These are phyloP conservation scores for Ceriops tagal DNA, from an alignment of 345 rosid genomes.

Conservation along the genomic window DNA sequence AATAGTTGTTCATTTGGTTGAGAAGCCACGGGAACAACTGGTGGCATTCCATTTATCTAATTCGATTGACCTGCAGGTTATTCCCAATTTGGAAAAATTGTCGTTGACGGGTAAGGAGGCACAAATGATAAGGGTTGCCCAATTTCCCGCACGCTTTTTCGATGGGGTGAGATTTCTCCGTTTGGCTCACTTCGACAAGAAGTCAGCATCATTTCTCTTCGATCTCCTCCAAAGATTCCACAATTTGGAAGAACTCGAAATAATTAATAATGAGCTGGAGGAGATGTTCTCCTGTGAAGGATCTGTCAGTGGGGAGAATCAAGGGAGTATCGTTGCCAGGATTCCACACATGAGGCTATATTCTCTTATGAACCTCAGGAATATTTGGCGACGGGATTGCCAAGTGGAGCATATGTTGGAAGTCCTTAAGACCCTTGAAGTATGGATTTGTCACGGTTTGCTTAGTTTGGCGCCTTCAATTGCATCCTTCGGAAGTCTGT, in stretches of 20 bases:
- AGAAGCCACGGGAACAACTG: no score
- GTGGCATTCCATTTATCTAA: no score
- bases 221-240: background rate
- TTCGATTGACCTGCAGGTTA: conserved; percentile 8
- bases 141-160: background rate
- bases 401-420: background rate
- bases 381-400: conserved; percentile 5
- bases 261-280: background rate
- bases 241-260: conserved; percentile 3
- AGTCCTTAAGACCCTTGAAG: background rate
- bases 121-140: background rate
- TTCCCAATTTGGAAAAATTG: conserved; percentile 16
- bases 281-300: background rate
- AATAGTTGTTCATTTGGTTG: no score
- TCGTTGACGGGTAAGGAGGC: background rate
- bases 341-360: background rate
- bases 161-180: background rate
- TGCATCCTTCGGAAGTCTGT: conserved; percentile 14
- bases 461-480: conserved; percentile 9
- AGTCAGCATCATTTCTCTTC: background rate
- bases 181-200: background rate
- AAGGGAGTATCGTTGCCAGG: background rate
- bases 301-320: background rate
- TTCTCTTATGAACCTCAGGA: background rate
- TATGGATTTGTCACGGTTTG: background rate